A percentile compares a stretch with the other conserved stretches of the same genome.
Evolutionary conservation across 768 basidiomycete genomes (phyloP).

Genomic region (Lentinus brumalis): DNA sequence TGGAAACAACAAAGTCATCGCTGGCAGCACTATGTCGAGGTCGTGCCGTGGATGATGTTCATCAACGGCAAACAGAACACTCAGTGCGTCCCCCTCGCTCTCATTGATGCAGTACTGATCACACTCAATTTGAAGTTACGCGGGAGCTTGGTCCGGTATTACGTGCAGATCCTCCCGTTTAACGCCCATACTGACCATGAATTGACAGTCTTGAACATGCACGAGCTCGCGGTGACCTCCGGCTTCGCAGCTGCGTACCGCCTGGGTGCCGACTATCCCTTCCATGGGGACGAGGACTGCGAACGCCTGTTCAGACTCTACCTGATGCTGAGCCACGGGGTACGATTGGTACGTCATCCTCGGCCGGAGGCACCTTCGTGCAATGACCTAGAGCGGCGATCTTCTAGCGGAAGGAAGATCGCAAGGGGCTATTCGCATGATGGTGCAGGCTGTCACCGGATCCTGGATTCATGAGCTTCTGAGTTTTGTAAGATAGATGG

Average conservation of each 20-base stretch:
- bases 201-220: conserved; percentile 35
- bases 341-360: conserved; percentile 26
- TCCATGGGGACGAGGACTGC: conserved; percentile 33
- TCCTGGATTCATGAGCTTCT: not conserved
- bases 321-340: conserved; percentile 30
- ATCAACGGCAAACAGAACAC: conserved; percentile 41
- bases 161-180: conserved; percentile 3
- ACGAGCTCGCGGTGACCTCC: conserved; percentile 40
- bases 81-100: conserved; percentile 22
- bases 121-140: conserved; percentile 22
- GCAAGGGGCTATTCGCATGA: conserved; percentile 24
- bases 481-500: not conserved
- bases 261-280: conserved; percentile 35
- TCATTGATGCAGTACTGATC: not conserved
- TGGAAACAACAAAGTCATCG: conserved; percentile 57
- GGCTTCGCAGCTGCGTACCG: conserved; percentile 45
- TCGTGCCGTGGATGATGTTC: conserved; percentile 42
- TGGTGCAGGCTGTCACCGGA: not conserved
- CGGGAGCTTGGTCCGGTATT: conserved; percentile 35
- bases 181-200: not conserved
- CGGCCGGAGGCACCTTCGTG: not conserved
- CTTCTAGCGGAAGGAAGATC: conserved; percentile 30
- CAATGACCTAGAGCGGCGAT: too few relatives aligned
- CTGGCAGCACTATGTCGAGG: conserved; percentile 46
- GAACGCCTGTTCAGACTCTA: conserved; percentile 33